These are phyloP conservation scores for Pharnaceum exiguum DNA, from an alignment of 148 eudicot genomes.

Conservation along the genomic window DNA sequence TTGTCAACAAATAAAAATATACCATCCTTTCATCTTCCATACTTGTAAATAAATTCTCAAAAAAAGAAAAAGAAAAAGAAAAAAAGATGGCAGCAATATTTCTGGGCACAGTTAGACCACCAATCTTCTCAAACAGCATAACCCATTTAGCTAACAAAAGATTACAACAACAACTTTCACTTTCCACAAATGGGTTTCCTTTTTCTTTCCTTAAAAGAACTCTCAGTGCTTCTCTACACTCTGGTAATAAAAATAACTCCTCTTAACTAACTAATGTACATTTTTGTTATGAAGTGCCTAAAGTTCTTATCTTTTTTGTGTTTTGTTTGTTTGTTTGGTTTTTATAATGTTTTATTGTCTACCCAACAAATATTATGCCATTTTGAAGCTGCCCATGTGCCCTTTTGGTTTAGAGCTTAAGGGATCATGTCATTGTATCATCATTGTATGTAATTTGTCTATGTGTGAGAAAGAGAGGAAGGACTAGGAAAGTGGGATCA, in stretches of 20 bases:
- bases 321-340: neutral
- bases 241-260: slow-evolving; percentile 27
- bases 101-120: slow-evolving; percentile 41
- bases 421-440: too few species aligned
- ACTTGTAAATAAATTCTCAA: too few species aligned
- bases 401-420: too few species aligned
- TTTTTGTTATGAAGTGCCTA: neutral
- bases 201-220: slow-evolving; percentile 19
- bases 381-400: neutral
- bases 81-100: slow-evolving; percentile 24
- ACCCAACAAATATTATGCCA: neutral
- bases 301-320: neutral
- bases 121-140: slow-evolving; percentile 30
- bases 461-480: too few species aligned
- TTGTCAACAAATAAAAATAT: too few species aligned
- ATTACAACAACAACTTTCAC: slow-evolving; percentile 27
- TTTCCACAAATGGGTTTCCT: slow-evolving; percentile 30
- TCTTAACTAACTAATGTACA: neutral
- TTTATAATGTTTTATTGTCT: too few species aligned
- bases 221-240: slow-evolving; percentile 39
- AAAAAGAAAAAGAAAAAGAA: too few species aligned
- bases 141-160: slow-evolving; percentile 34
- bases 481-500: too few species aligned
- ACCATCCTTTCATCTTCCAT: too few species aligned
- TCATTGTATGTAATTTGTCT: too few species aligned